Conservation (phyloP, 805 yeast species). For the Pichia nanzhaoensis region DNA sequence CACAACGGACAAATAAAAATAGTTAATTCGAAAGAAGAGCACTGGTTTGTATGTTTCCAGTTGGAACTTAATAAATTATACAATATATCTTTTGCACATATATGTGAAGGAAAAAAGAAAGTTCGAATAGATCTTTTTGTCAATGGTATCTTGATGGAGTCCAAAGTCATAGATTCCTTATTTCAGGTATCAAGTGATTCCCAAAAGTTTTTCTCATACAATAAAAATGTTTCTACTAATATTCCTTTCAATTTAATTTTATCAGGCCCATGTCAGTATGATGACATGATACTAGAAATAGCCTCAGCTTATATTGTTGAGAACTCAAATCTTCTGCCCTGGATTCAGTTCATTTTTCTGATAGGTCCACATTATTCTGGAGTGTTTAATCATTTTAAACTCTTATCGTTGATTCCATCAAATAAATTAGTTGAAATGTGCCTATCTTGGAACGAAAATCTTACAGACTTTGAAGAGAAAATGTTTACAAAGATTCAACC, state of each 20-base stretch:
- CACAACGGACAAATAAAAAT: constrained; percentile 14
- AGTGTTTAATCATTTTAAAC: constrained; percentile 32
- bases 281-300: constrained; percentile 22
- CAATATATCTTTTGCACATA: constrained; percentile 25
- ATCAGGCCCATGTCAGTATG: constrained; percentile 22
- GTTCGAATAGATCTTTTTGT: constrained; percentile 38
- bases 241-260: constrained; percentile 6
- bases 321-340: constrained; percentile 36
- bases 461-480: background rate
- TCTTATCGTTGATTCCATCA: constrained; percentile 29
- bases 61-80: constrained; percentile 23
- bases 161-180: constrained; percentile 16
- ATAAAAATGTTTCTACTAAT: background rate
- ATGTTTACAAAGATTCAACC: background rate
- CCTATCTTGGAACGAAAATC: background rate
- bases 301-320: constrained; percentile 35
- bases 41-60: constrained; percentile 24
- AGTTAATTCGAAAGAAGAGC: constrained; percentile 9
- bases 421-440: constrained; percentile 1
- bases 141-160: constrained; percentile 41
- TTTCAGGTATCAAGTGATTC: constrained; percentile 3
- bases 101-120: constrained; percentile 18
- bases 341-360: constrained; percentile 43
- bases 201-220: background rate
- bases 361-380: constrained; percentile 48